Percentiles rank a stretch among this genome's conserved stretches.
Conservation (phyloP, 306 rosid species). For the Fagus crenata region DNA sequence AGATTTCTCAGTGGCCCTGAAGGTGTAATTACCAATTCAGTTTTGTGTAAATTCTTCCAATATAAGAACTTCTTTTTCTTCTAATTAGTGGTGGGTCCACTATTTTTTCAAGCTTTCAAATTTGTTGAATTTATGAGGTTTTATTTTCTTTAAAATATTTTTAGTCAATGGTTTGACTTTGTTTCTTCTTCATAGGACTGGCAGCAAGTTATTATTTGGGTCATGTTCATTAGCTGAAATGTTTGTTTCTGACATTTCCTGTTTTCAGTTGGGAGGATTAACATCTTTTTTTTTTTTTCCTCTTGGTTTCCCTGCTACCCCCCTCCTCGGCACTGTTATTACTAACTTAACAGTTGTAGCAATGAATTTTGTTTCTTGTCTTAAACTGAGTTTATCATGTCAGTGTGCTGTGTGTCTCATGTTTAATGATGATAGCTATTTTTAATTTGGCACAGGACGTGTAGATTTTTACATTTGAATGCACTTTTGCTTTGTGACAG, state of each 20-base stretch:
- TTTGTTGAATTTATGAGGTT: conserved; percentile 28
- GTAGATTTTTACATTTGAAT: neutral
- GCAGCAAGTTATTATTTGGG: neutral
- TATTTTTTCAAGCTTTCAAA: conserved; percentile 16
- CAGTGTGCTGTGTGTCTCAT: neutral
- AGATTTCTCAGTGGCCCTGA: conserved; percentile 77
- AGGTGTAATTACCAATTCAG: conserved; percentile 47
- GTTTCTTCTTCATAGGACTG: conserved; percentile 16
- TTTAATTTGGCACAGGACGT: neutral
- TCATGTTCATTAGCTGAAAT: neutral
- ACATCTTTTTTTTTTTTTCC: conserved; percentile 4
- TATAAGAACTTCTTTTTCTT: conserved; percentile 16
- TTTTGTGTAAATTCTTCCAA: conserved; percentile 26
- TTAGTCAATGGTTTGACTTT: conserved; percentile 13
- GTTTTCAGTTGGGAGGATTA: conserved; percentile 23
- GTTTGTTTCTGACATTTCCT: conserved; percentile 9
- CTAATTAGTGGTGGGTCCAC: conserved; percentile 15
- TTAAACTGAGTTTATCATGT: neutral
- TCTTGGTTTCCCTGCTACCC: neutral
- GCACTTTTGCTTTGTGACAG: conserved; percentile 43
- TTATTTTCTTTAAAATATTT: neutral
- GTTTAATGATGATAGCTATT: neutral
- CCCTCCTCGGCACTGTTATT: too few relatives aligned
- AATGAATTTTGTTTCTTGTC: neutral
- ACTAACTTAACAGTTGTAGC: too few relatives aligned